A percentile compares a stretch with the other conserved stretches of the same genome.
phyloP scores from a whole-genome alignment of 352 stramenopile species.

The Elongisporangium senticosum region DNA sequence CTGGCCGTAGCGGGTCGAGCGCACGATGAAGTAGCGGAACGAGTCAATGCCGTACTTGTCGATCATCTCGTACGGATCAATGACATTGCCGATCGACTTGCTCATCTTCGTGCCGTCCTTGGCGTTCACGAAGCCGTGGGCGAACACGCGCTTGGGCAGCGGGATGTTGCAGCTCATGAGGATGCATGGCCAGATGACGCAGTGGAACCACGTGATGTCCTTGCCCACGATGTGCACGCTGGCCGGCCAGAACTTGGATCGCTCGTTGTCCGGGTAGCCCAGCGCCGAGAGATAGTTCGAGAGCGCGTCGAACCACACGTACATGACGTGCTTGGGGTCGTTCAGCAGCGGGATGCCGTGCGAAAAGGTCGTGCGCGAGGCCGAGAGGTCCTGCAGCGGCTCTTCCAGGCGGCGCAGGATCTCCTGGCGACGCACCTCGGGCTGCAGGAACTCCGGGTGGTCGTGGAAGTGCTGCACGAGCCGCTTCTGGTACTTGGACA shows the following conservation, averaged over 20 bases:
- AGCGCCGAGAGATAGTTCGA: conserved; percentile 98
- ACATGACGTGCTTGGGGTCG: conserved; percentile 96
- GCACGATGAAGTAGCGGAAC: conserved; percentile 93
- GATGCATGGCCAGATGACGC: conserved; percentile 99
- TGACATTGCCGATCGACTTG: conserved; percentile 98
- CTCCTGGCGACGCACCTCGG: conserved; percentile 91
- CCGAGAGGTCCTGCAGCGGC: conserved; percentile 93
- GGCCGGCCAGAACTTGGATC: conserved; percentile 76
- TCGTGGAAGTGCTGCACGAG: conserved; percentile 95
- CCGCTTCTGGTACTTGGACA: conserved; percentile 96
- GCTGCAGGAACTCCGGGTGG: conserved; percentile 95
- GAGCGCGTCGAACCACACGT: conserved; percentile 99
- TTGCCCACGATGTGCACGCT: conserved; percentile 93
- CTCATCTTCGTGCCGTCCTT: conserved; percentile 99
- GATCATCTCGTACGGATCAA: conserved; percentile 96
- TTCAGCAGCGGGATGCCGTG: conserved; percentile 94
- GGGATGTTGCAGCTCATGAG: conserved; percentile 96
- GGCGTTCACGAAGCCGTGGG: conserved; percentile 97
- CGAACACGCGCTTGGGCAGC: conserved; percentile 93
- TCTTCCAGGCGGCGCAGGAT: conserved; percentile 93
- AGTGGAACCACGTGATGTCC: conserved; percentile 99
- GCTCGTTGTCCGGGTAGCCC: conserved; percentile 87
- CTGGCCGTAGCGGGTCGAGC: conserved; percentile 92
- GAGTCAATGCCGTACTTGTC: conserved; percentile 92
- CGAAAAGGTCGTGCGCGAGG: conserved; percentile 96